phyloP scores from a whole-genome alignment of 140 eudicot genomes.

The Anethum foeniculum region DNA sequence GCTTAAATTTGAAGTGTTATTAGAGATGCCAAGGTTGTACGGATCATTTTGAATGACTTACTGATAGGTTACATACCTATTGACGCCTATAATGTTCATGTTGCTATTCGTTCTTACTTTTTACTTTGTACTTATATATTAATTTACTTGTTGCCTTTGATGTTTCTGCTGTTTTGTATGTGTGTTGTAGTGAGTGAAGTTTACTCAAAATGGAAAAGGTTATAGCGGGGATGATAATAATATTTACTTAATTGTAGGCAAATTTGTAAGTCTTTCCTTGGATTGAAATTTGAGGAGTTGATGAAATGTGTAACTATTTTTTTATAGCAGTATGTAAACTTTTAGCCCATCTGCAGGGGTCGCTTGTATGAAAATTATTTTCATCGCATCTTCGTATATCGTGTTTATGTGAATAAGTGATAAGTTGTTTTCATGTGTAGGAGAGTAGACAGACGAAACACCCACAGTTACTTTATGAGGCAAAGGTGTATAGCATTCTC shows the following conservation, averaged over 20 bases:
- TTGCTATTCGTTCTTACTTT: not conserved
- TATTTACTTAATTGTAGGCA: not conserved
- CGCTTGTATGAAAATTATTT: not conserved
- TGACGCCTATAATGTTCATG: not conserved
- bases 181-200: not conserved
- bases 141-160: not conserved
- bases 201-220: not conserved
- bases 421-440: conserved; percentile 16
- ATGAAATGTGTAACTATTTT: not conserved
- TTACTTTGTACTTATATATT: not conserved
- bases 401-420: not conserved
- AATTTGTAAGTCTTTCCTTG: not conserved
- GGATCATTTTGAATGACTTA: not conserved
- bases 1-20: not conserved
- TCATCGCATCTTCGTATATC: not conserved
- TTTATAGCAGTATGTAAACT: not conserved
- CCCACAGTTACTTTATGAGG: conserved; percentile 44
- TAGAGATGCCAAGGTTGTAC: not conserved
- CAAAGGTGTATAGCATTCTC: conserved; percentile 41
- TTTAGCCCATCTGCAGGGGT: not conserved
- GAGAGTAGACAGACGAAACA: conserved; percentile 44
- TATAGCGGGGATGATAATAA: not conserved
- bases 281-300: not conserved
- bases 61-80: not conserved
- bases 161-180: not conserved